Percentiles rank a stretch among this genome's conserved stretches.
phyloP scores from a whole-genome alignment of 306 rosid genomes.

The Bauhinia variegata region DNA sequence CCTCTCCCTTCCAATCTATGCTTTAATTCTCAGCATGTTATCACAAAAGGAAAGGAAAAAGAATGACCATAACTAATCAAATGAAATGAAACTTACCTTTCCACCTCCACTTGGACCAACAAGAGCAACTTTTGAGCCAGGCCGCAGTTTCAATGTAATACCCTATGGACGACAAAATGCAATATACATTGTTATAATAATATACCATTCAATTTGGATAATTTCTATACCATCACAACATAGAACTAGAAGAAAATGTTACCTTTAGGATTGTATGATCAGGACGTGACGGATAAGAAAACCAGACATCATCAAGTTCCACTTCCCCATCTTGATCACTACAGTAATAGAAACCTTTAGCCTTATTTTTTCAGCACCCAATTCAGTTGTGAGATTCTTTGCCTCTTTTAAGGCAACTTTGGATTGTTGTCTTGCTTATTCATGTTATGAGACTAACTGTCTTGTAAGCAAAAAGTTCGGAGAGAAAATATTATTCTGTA shows the following conservation, averaged over 20 bases:
- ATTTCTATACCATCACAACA: conserved; percentile 1
- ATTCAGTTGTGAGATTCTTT: neutral
- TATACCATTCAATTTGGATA: conserved; percentile 18
- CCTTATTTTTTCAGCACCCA: conserved; percentile 20
- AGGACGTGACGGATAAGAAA: conserved; percentile 86
- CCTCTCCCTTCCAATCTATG: conserved; percentile 10
- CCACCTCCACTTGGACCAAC: conserved; percentile 96
- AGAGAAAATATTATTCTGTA: conserved; percentile 7
- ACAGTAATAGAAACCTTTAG: conserved; percentile 40
- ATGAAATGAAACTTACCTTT: conserved; percentile 45
- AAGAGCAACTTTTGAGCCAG: conserved; percentile 84
- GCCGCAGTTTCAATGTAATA: conserved; percentile 66
- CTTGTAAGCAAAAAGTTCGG: conserved; percentile 23
- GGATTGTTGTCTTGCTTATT: no score
- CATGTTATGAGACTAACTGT: no score
- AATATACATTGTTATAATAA: conserved; percentile 10
- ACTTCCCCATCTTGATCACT: conserved; percentile 78
- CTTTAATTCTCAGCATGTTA: neutral
- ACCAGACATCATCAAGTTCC: conserved; percentile 84
- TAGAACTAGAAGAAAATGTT: conserved; percentile 33
- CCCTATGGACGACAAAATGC: conserved; percentile 55
- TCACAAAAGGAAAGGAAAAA: no score
- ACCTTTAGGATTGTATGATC: conserved; percentile 77
- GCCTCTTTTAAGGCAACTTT: neutral
- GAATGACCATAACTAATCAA: no score